Evolutionary conservation across 257 asterid genomes (phyloP).

Genomic region (Nicotiana undulata): DNA sequence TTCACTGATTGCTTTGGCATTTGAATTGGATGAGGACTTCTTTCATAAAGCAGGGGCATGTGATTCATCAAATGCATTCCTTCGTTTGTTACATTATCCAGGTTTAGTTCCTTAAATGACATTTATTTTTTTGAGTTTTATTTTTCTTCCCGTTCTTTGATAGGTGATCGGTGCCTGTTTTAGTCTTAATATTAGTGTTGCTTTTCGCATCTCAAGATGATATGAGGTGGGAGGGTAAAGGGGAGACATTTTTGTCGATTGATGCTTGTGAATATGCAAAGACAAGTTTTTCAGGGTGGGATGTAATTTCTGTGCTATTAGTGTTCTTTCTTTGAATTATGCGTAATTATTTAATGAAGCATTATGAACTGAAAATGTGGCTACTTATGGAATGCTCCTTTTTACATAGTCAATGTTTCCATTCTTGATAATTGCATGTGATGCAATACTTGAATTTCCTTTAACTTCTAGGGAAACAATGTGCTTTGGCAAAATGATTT

Average conservation of each 20-base stretch:
- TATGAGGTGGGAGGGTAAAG: not conserved
- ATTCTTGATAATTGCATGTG: not conserved
- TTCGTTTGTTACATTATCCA: constrained; percentile 54
- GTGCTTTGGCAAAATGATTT: not conserved
- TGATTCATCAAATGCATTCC: constrained; percentile 27
- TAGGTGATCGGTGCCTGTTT: not conserved
- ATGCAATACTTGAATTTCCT: not conserved
- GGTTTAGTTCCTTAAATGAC: constrained; percentile 18
- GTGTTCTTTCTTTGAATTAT: not conserved
- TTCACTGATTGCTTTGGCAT: constrained; percentile 41
- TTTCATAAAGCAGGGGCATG: constrained; percentile 45
- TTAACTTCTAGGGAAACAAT: not conserved
- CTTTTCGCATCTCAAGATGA: not conserved
- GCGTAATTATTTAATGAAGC: not conserved
- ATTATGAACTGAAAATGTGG: not conserved
- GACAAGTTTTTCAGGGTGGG: not conserved
- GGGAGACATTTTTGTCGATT: not conserved
- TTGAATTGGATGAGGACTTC: constrained; percentile 45
- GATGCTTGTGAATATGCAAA: not conserved
- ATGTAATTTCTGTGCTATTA: not conserved
- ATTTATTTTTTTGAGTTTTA: not conserved
- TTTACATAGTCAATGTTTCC: not conserved
- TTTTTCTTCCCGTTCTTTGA: not conserved
- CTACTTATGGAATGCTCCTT: not conserved
- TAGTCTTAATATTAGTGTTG: not conserved